A percentile compares a stretch with the other conserved stretches of the same genome.
Evolutionary conservation across 2,329 filamentous ascomycete species (phyloP).

Genomic region (Fusarium clavum): DNA sequence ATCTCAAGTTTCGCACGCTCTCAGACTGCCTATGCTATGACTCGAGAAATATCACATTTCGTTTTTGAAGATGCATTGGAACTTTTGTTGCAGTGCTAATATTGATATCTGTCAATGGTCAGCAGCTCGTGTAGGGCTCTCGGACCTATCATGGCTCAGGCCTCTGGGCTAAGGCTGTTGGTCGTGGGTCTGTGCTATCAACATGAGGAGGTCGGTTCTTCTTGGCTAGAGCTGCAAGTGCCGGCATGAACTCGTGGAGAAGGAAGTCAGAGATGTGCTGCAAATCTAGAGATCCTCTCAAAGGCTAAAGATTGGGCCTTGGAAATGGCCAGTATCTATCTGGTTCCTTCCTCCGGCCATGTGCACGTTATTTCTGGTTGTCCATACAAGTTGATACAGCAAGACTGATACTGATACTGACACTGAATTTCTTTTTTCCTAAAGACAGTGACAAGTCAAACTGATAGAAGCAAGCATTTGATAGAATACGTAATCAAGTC

Average conservation of each 20-base stretch:
- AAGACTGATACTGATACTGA: background rate
- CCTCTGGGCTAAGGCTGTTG: background rate
- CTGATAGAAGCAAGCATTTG: background rate
- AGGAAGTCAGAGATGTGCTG: background rate
- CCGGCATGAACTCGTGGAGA: constrained; percentile 1
- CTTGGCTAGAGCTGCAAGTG: background rate
- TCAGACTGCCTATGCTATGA: background rate
- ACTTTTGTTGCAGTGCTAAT: background rate
- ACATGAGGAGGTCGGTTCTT: background rate
- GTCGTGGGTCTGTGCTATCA: background rate
- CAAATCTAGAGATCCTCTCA: background rate
- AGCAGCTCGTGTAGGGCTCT: background rate
- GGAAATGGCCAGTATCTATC: background rate
- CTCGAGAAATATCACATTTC: background rate
- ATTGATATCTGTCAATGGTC: background rate
- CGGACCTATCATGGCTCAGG: background rate
- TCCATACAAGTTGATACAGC: background rate
- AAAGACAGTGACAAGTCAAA: background rate
- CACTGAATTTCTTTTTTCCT: background rate
- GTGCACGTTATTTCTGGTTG: background rate
- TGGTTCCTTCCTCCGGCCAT: background rate
- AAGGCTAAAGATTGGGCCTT: background rate
- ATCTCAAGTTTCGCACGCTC: background rate
- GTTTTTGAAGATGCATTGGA: background rate
- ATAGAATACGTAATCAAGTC: constrained; percentile 1